Conservation (phyloP, 2,329 filamentous ascomycete species). For the Coleophoma cylindrospora region DNA sequence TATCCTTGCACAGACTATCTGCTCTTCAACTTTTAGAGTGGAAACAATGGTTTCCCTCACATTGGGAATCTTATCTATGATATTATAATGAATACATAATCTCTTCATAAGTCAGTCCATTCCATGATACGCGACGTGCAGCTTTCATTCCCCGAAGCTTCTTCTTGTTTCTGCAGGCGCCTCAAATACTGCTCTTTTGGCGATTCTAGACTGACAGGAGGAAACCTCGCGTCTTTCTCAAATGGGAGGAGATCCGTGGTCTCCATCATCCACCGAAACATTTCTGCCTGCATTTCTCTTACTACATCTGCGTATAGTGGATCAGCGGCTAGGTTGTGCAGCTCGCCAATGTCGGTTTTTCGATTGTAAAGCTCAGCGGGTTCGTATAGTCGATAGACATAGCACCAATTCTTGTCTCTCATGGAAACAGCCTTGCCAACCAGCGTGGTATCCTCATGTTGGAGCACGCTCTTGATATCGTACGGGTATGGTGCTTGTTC, state of each 20-base stretch:
- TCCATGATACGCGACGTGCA: too few relatives aligned
- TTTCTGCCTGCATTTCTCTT: slow-evolving; percentile 23
- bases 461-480: slow-evolving; percentile 38
- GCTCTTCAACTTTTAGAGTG: too few relatives aligned
- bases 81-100: too few relatives aligned
- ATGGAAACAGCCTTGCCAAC: slow-evolving; percentile 38
- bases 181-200: slow-evolving; percentile 13
- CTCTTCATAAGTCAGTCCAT: too few relatives aligned
- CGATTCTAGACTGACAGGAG: slow-evolving; percentile 27
- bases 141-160: too few relatives aligned
- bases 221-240: slow-evolving; percentile 29
- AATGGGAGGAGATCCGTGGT: slow-evolving; percentile 31
- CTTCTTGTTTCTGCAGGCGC: too few relatives aligned
- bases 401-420: slow-evolving; percentile 33
- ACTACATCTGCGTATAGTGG: slow-evolving; percentile 17
- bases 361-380: slow-evolving; percentile 37
- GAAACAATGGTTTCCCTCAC: too few relatives aligned
- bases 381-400: slow-evolving; percentile 40
- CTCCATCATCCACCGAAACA: slow-evolving; percentile 33
- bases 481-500: slow-evolving; percentile 39
- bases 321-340: slow-evolving; percentile 32
- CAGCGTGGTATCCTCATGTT: slow-evolving; percentile 37
- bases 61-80: too few relatives aligned
- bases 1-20: too few relatives aligned
- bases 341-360: slow-evolving; percentile 30